These are phyloP conservation scores for Thamnidium elegans DNA, from an alignment of 192 early-diverging fungal species.

Conservation along the genomic window DNA sequence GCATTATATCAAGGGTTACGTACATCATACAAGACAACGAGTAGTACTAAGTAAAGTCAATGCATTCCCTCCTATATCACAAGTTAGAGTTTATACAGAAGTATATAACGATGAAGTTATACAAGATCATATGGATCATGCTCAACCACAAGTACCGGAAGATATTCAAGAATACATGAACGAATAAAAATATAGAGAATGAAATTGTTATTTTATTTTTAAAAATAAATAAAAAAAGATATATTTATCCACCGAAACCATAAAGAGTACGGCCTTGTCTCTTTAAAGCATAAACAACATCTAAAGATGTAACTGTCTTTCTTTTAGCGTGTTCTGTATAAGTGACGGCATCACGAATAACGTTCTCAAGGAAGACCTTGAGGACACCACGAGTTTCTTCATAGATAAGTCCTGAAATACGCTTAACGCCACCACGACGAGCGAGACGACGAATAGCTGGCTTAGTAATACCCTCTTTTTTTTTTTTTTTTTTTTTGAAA, in stretches of 20 bases:
- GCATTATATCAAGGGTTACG: slow-evolving; percentile 51
- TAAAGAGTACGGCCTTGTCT: slow-evolving; percentile 95
- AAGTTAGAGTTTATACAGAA: slow-evolving; percentile 24
- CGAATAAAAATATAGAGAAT: neutral
- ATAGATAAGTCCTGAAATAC: slow-evolving; percentile 97
- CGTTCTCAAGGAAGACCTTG: slow-evolving; percentile 98
- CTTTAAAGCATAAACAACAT: slow-evolving; percentile 99
- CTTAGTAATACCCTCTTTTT: slow-evolving; percentile 37
- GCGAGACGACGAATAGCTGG: slow-evolving; percentile 91
- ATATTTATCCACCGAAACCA: slow-evolving; percentile 55
- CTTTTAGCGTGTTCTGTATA: slow-evolving; percentile 99
- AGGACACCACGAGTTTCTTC: slow-evolving; percentile 97
- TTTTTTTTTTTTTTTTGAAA: no score
- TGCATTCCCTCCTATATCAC: slow-evolving; percentile 38
- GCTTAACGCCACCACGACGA: slow-evolving; percentile 99
- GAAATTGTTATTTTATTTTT: neutral
- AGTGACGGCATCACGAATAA: slow-evolving; percentile 96
- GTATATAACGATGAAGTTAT: slow-evolving; percentile 21
- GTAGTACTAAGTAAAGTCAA: slow-evolving; percentile 41
- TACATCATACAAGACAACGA: slow-evolving; percentile 41
- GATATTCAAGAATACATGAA: neutral
- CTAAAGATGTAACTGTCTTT: slow-evolving; percentile 99
- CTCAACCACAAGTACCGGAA: slow-evolving; percentile 1
- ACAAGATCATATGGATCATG: slow-evolving; percentile 9
- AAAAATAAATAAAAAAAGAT: neutral